Conservation (phyloP, 129 eudicot genomes). For the Mikania micrantha region DNA sequence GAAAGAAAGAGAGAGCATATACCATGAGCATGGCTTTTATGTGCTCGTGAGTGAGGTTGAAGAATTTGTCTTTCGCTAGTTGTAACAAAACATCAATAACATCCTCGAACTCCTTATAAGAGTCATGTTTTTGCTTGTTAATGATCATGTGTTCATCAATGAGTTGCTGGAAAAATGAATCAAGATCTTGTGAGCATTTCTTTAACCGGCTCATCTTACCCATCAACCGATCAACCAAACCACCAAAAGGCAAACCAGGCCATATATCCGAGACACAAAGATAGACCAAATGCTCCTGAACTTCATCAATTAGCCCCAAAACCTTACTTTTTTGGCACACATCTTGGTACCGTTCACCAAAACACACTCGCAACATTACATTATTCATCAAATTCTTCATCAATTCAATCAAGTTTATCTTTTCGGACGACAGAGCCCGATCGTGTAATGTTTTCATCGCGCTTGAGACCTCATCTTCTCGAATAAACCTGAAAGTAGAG, state of each 20-base stretch:
- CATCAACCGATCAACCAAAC: slow-evolving; percentile 16
- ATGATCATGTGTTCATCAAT: slow-evolving; percentile 41
- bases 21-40: too few species aligned
- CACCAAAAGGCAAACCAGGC: slow-evolving; percentile 19
- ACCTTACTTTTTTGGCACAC: not conserved
- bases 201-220: slow-evolving; percentile 10
- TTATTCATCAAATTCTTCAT: slow-evolving; percentile 1
- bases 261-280: slow-evolving; percentile 15
- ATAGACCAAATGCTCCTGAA: slow-evolving; percentile 1
- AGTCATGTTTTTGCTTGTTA: too few species aligned
- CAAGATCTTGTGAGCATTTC: slow-evolving; percentile 16
- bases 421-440: slow-evolving; percentile 6
- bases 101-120: too few species aligned
- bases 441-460: not conserved
- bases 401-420: slow-evolving; percentile 16
- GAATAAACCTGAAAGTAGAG: too few species aligned
- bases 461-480: slow-evolving; percentile 15
- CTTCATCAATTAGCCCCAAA: not conserved
- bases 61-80: too few species aligned
- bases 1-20: too few species aligned
- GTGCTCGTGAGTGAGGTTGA: too few species aligned
- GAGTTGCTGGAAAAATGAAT: slow-evolving; percentile 23
- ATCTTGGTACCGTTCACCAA: slow-evolving; percentile 19
- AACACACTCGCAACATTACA: slow-evolving; percentile 12
- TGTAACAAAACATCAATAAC: too few species aligned